These are phyloP conservation scores for Neoboletus magnificus DNA, from an alignment of 768 basidiomycete genomes.

Conservation along the genomic window DNA sequence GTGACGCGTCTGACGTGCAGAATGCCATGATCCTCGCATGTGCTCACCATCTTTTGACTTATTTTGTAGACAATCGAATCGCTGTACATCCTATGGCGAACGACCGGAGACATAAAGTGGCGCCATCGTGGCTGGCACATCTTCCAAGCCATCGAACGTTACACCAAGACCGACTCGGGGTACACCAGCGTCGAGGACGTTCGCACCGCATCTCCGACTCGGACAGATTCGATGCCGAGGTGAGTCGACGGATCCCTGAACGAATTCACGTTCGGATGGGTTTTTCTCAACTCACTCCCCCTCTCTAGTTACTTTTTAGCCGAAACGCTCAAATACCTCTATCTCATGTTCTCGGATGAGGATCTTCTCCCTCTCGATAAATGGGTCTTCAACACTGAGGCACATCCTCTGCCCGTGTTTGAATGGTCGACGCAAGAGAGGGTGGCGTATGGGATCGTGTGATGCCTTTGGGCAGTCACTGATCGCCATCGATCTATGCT, in stretches of 20 bases:
- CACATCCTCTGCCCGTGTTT: slow-evolving; percentile 77
- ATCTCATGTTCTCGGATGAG: slow-evolving; percentile 62
- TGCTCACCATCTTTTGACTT: not conserved
- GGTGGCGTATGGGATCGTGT: slow-evolving; percentile 34
- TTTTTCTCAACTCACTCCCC: slow-evolving; percentile 9
- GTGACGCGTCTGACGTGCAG: slow-evolving; percentile 10
- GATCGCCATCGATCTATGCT: not conserved
- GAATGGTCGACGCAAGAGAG: slow-evolving; percentile 57
- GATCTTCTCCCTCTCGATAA: slow-evolving; percentile 53
- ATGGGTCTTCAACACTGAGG: slow-evolving; percentile 68
- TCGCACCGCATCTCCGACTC: slow-evolving; percentile 34
- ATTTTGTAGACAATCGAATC: slow-evolving; percentile 63
- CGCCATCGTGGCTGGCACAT: slow-evolving; percentile 67
- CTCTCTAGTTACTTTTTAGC: slow-evolving; percentile 48
- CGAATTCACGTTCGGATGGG: not conserved
- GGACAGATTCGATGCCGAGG: slow-evolving; percentile 69
- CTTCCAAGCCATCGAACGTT: slow-evolving; percentile 60
- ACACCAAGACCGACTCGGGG: slow-evolving; percentile 55
- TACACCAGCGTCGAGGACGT: slow-evolving; percentile 56
- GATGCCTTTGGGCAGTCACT: not conserved
- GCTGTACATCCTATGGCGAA: slow-evolving; percentile 66
- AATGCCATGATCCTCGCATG: not conserved
- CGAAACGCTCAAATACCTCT: slow-evolving; percentile 69
- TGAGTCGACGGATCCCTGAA: slow-evolving; percentile 46
- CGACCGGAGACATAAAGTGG: slow-evolving; percentile 67